Evolutionary conservation across 78 protist genomes (phyloP), one percentile per base, ranked within the genome.

Genomic region (Cavenderia fasciculata): DNA sequence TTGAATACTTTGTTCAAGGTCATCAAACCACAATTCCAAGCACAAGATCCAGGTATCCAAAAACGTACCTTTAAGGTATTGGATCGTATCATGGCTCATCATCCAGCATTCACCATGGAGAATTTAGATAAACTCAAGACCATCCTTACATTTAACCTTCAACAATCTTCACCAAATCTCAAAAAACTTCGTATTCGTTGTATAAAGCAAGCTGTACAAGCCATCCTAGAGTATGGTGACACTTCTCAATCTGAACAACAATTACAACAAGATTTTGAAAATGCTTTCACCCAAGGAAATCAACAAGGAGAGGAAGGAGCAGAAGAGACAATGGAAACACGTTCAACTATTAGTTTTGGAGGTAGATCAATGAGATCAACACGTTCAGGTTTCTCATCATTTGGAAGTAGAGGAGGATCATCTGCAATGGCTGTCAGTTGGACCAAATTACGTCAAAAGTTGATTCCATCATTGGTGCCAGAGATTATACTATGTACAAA

Each of bases 401-500:
- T n/a, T n/a, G n/a, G n/a, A n/a, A n/a, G n/a, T n/a, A n/a, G n/a
- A n/a, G n/a, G n/a, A n/a, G n/a, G n/a, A n/a, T n/a, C n/a, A n/a
- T n/a, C n/a, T n/a, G 33, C 29, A 38, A 25, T 56, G 8, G 66
- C 62, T 19, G 38, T 38, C 29, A 73, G 88, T 54, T 79, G 88
- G 88, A 66, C 56, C 2, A 74, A 79, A 51, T n/a, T 79, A 14
- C 44, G 52, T 38, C 47, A 72, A 25, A 79, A 79, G 38, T 79
- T 79, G 33, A 79, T 79, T 40, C 88, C 88, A 52, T 63, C 74
- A 19, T 11, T 79, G 16, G 14, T 79, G 6, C 88, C 88, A 46
- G 88, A 79, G 29, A 38, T 79, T 44, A 66, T 79, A 25, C 56
- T 79, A 34, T 79, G 88, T 66, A 79, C 88, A 51, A 79, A 79